Conservation (phyloP, 1,284 basidiomycete genomes). For the Leccinum fallax region DNA sequence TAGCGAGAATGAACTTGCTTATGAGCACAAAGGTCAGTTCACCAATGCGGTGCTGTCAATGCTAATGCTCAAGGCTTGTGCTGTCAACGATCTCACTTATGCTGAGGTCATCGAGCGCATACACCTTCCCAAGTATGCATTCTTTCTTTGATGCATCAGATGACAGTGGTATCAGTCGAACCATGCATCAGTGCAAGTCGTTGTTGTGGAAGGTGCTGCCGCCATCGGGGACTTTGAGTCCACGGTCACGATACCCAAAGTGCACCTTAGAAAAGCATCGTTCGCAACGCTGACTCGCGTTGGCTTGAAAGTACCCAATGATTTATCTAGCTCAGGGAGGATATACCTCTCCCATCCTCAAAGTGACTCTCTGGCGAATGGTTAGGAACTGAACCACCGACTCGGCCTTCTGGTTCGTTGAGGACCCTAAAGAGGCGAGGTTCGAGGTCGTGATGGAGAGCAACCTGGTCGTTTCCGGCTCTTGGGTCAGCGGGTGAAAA, state of each 20-base stretch:
- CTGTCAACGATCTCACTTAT: slow-evolving; percentile 17
- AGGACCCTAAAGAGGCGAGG: slow-evolving; percentile 6
- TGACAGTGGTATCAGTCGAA: too few relatives aligned
- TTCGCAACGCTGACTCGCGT: slow-evolving; percentile 18
- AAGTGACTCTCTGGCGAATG: not conserved
- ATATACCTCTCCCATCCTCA: not conserved
- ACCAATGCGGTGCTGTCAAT: slow-evolving; percentile 17
- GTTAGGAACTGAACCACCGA: not conserved
- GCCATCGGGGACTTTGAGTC: slow-evolving; percentile 20
- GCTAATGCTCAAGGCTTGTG: slow-evolving; percentile 3
- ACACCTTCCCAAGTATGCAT: slow-evolving; percentile 10
- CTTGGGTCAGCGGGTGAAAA: slow-evolving; percentile 13
- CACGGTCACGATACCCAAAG: not conserved
- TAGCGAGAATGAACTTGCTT: slow-evolving; percentile 42
- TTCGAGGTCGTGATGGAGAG: slow-evolving; percentile 10
- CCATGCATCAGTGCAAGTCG: too few relatives aligned
- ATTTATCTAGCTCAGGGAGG: slow-evolving; percentile 4
- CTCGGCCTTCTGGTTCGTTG: slow-evolving; percentile 4
- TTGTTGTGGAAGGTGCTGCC: not conserved
- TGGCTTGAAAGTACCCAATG: slow-evolving; percentile 7
- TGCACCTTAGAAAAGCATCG: not conserved
- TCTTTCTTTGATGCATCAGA: not conserved
- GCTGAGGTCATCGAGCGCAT: slow-evolving; percentile 8
- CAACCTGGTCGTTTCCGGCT: slow-evolving; percentile 8
- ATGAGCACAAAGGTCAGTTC: slow-evolving; percentile 15